Conservation (phyloP, 179 eudicot genomes). For the Spinacia oleracea region DNA sequence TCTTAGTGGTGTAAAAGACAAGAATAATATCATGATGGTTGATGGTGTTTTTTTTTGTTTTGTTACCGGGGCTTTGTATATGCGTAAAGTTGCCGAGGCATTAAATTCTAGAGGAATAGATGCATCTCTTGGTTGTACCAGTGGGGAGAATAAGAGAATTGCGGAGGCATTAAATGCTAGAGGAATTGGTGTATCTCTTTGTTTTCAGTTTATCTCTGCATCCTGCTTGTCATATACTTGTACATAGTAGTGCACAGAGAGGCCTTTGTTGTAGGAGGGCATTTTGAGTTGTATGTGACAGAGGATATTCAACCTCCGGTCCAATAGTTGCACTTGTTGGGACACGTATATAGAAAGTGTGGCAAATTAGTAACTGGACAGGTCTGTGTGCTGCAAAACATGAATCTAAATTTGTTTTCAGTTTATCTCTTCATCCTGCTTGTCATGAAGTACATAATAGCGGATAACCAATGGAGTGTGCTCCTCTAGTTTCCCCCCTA, state of each 20-base stretch:
- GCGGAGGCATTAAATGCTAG: not conserved
- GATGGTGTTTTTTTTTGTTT: not conserved
- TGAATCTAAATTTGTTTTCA: not conserved
- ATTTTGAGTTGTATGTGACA: constrained; percentile 2
- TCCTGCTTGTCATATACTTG: too few species aligned
- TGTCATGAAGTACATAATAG: not conserved
- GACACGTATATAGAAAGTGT: not conserved
- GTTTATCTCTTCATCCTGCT: not conserved
- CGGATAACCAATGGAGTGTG: not conserved
- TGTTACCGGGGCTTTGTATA: not conserved
- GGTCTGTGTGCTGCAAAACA: not conserved
- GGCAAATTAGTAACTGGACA: not conserved
- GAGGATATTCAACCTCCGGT: not conserved
- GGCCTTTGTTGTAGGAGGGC: not conserved
- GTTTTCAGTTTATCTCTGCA: too few species aligned
- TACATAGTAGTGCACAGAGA: too few species aligned
- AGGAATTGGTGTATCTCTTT: not conserved
- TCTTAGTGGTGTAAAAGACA: not conserved
- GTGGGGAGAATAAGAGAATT: too few species aligned
- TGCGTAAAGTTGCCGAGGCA: not conserved
- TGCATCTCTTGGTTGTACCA: not conserved
- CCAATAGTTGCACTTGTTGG: not conserved
- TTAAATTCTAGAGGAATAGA: not conserved
- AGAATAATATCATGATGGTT: not conserved
- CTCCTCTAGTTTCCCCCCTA: not conserved